Evolutionary conservation across 164 flowering plant genomes (phyloP), one percentile per base, ranked within the genome.

Genomic region (Tetracentron sinense): DNA sequence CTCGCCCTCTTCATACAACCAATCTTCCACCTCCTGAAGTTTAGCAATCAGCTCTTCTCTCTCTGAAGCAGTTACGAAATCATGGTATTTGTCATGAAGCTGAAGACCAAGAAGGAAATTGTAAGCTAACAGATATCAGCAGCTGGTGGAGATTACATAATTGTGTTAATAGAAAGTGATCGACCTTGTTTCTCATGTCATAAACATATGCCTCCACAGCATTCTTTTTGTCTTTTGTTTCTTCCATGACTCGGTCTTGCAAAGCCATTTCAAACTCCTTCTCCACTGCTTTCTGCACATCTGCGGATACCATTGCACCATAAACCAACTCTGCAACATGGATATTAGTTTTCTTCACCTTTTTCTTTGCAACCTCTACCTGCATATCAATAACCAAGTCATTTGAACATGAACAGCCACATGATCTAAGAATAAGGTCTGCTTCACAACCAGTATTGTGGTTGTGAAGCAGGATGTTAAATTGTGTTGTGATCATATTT

Each of bases 1-100:
- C 66, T 93, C 98, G 38, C 98, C 97, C 44, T 93, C 98, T 64
- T 93, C 98, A 71, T 93, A 93, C 73, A 93, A 69, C 98, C 97
- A 93, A 69, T 93, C 97, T 61, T 93, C 97, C 16, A 79, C 84
- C 67, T 83, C 88, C 75, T 93, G 98, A 50, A 93, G 96, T 67
- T 65, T 86, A 50, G 85, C 70, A 29, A 66, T 71, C 15, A 93
- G 74, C 30, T 57, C 82, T 10, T 85, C 96, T 71, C 74, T 84
- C 67, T 89, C 94, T 10, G 86, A 62, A 10, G 65, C 81, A 12
- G 83, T 81, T 6, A 89, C 93, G 60, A 88, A 89, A 4, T 85
- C 96, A 2, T 84, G 88, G 62, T 83, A 89, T 63, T 88, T 91
- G 75, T 95, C 99, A 68, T 76, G 27, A 4, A 94, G 84, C 99